Percentiles rank a stretch among this genome's conserved stretches.
Evolutionary conservation across 1,284 basidiomycete genomes (phyloP).

Genomic region (Flammula alnicola): DNA sequence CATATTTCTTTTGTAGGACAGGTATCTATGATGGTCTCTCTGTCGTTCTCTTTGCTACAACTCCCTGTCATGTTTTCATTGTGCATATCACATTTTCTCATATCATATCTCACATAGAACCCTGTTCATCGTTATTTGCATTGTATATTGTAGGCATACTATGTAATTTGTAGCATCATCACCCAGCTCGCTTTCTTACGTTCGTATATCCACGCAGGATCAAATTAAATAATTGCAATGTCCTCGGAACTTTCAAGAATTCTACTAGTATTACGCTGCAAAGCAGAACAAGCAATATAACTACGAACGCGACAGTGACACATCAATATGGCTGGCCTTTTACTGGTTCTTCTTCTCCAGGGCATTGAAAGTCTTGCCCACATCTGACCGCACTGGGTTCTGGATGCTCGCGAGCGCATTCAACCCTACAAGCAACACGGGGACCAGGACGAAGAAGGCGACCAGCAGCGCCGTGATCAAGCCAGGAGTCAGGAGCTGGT

Average conservation of each 20-base stretch:
- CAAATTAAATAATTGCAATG: too few species aligned
- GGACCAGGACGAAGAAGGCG: too few species aligned
- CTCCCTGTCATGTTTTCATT: not conserved
- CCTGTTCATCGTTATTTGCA: not conserved
- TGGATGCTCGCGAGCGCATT: conserved; percentile 78
- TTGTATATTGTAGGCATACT: not conserved
- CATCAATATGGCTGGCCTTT: too few species aligned
- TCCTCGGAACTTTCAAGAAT: too few species aligned
- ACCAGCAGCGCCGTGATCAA: conserved; percentile 76
- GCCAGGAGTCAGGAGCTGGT: conserved; percentile 81
- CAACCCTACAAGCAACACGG: conserved; percentile 69
- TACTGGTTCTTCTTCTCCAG: conserved; percentile 83
- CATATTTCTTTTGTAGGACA: too few species aligned
- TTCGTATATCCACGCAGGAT: too few species aligned
- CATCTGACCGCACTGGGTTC: conserved; percentile 64
- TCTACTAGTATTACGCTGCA: too few species aligned
- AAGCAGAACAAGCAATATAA: too few species aligned
- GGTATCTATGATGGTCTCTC: not conserved
- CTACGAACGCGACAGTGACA: too few species aligned
- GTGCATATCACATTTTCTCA: not conserved
- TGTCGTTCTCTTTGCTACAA: not conserved
- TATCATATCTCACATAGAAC: not conserved
- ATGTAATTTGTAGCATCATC: conserved; percentile 2
- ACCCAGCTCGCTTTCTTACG: too few species aligned
- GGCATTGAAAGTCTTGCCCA: conserved; percentile 68